phyloP scores from a whole-genome alignment of 345 rosid species.

The Mangifera indica region DNA sequence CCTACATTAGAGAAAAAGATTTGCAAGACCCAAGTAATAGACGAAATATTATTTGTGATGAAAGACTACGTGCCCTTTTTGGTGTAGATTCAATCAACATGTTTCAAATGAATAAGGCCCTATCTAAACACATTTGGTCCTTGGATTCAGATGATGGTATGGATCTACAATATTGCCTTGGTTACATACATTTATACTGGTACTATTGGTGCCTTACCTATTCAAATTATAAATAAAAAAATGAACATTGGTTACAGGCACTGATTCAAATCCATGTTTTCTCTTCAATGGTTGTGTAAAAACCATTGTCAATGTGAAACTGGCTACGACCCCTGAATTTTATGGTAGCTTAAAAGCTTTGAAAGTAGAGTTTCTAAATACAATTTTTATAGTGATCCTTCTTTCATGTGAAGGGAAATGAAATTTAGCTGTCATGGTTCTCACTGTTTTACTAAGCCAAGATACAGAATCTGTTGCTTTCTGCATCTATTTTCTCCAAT shows the following conservation, averaged over 20 bases:
- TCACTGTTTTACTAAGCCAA: neutral
- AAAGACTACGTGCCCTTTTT: slow-evolving; percentile 43
- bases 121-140: slow-evolving; percentile 56
- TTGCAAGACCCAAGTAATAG: slow-evolving; percentile 60
- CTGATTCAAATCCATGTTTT: neutral
- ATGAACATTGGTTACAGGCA: neutral
- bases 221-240: neutral
- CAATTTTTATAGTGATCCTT: neutral
- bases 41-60: slow-evolving; percentile 51
- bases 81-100: slow-evolving; percentile 45
- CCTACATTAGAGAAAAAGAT: slow-evolving; percentile 48
- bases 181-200: neutral
- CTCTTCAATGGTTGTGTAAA: neutral
- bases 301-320: neutral
- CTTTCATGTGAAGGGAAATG: neutral
- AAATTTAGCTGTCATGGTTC: neutral
- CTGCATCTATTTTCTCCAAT: neutral
- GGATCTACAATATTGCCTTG: neutral
- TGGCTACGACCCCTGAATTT: neutral
- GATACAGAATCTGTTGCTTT: neutral
- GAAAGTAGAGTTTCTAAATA: neutral
- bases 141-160: slow-evolving; percentile 45
- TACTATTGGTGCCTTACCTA: neutral
- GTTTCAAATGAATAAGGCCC: slow-evolving; percentile 65
- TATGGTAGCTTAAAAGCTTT: too few species aligned